Conservation (phyloP, 1,284 basidiomycete species). For the Amylostereum chailletii region DNA sequence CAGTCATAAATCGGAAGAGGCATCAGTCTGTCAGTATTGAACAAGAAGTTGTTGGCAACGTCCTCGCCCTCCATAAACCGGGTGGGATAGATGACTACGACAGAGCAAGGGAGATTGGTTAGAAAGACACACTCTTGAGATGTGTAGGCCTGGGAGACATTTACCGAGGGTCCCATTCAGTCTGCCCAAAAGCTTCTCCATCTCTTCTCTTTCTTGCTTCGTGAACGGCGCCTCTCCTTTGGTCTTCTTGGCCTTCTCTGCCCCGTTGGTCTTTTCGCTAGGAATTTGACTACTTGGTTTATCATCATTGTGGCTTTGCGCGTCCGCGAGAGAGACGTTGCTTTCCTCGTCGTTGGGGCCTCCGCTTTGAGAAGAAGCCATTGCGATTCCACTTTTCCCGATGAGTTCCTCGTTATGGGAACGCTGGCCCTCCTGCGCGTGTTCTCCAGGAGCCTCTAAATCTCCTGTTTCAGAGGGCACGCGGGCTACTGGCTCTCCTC, state of each 20-base stretch:
- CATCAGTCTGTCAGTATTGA: constrained; percentile 69
- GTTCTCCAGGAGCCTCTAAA: constrained; percentile 26
- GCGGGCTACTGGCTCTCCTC: constrained; percentile 40
- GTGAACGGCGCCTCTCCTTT: constrained; percentile 66
- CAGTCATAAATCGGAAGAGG: constrained; percentile 49
- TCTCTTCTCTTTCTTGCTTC: constrained; percentile 77
- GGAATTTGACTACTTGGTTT: constrained; percentile 8
- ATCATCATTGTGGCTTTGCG: constrained; percentile 4
- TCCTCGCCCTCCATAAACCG: constrained; percentile 85
- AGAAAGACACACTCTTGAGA: background rate
- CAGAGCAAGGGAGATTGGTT: background rate
- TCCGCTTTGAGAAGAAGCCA: constrained; percentile 14
- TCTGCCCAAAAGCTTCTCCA: constrained; percentile 75
- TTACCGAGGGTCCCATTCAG: constrained; percentile 79
- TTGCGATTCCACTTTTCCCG: constrained; percentile 13
- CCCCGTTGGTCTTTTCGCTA: constrained; percentile 9
- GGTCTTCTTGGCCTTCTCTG: constrained; percentile 31
- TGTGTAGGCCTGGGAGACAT: constrained; percentile 12
- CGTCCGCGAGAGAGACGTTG: background rate
- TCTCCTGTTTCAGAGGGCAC: constrained; percentile 53
- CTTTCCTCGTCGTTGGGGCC: constrained; percentile 5
- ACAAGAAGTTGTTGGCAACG: constrained; percentile 82
- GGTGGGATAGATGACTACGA: constrained; percentile 71
- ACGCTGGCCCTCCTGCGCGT: constrained; percentile 14
- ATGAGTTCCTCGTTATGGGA: constrained; percentile 11